Conservation (phyloP, 345 rosid genomes). For the Cardamine resedifolia region DNA sequence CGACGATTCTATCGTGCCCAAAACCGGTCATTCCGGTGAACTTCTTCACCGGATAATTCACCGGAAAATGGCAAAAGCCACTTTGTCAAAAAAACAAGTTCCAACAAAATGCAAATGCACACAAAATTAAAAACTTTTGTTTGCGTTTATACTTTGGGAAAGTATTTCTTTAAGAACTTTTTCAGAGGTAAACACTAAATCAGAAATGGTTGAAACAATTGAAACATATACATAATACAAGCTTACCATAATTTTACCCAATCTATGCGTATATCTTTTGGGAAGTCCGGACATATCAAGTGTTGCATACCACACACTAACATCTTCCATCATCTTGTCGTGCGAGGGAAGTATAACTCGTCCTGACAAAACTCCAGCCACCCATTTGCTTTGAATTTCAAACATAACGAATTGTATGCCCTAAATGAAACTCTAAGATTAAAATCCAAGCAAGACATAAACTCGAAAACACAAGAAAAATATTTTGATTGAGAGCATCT, state of each 20-base stretch:
- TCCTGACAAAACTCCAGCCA: conserved; percentile 25
- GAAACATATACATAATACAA: no score
- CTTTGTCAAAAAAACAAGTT: no score
- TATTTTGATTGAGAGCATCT: not conserved
- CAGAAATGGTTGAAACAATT: no score
- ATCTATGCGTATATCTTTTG: conserved; percentile 54
- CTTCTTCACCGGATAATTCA: no score
- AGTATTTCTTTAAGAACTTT: no score
- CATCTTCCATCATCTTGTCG: conserved; percentile 39
- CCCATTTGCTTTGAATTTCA: not conserved
- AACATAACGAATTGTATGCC: not conserved
- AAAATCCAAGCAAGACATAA: not conserved
- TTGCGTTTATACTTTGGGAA: no score
- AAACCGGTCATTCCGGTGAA: no score
- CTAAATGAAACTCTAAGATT: not conserved
- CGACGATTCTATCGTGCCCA: no score
- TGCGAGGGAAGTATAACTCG: conserved; percentile 17
- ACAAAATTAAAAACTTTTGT: no score
- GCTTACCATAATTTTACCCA: not conserved
- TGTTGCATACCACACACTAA: conserved; percentile 42
- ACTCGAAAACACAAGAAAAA: not conserved
- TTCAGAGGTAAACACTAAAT: no score
- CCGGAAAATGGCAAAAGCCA: no score
- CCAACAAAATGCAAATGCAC: no score
- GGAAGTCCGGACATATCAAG: conserved; percentile 59